These are phyloP conservation scores for Chloris gayana DNA, from an alignment of 176 grass and related monocot genomes.

Conservation along the genomic window DNA sequence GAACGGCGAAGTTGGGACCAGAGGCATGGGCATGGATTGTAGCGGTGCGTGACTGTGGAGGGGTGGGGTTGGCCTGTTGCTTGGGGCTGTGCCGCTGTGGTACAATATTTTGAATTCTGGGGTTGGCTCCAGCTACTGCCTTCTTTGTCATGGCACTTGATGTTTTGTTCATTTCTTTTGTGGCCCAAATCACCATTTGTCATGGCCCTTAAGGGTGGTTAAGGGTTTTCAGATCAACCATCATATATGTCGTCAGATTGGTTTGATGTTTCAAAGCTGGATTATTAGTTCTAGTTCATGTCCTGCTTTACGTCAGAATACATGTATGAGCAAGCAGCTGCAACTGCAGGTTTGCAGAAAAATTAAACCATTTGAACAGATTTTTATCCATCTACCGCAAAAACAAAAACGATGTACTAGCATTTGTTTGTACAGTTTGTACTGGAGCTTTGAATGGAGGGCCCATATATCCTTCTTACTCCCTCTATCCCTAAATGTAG, in stretches of 20 bases:
- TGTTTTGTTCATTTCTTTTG: not conserved
- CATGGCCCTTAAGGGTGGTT: not conserved
- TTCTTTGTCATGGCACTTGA: constrained; percentile 42
- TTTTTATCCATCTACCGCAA: too few species aligned
- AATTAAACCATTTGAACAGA: not conserved
- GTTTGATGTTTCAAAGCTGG: not conserved
- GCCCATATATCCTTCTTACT: too few species aligned
- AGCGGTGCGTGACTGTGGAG: constrained; percentile 36
- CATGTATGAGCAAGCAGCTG: not conserved
- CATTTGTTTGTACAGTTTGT: too few species aligned
- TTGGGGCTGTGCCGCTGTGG: not conserved
- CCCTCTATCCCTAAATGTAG: too few species aligned
- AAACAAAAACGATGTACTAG: too few species aligned
- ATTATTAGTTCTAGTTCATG: not conserved
- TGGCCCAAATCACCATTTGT: constrained; percentile 10
- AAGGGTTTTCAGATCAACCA: not conserved
- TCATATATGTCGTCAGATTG: not conserved
- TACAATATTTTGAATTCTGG: constrained; percentile 2
- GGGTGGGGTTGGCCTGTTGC: constrained; percentile 18
- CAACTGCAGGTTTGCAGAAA: not conserved
- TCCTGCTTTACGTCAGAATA: not conserved
- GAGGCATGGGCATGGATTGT: constrained; percentile 16
- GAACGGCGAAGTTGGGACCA: constrained; percentile 29
- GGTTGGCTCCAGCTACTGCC: constrained; percentile 41
- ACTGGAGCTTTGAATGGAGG: too few species aligned